phyloP scores from a whole-genome alignment of 352 stramenopile genomes.

The Globisporangium middletonii region DNA sequence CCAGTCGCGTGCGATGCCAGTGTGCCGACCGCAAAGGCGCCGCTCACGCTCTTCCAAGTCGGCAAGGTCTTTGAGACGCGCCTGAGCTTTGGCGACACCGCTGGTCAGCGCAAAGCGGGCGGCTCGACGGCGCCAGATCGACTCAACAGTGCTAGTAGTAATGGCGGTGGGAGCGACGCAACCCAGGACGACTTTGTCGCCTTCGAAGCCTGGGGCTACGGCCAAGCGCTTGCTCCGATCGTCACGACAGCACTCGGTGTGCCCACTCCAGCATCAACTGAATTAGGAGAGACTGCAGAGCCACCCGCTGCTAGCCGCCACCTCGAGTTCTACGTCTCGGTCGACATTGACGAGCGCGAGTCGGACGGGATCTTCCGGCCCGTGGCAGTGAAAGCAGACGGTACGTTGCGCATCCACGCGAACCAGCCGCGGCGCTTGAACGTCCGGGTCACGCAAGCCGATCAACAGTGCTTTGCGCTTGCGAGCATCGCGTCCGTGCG shows the following conservation, averaged over 20 bases:
- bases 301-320: constrained; percentile 12
- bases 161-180: not conserved
- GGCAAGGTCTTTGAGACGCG: constrained; percentile 8
- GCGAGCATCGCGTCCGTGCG: constrained; percentile 31
- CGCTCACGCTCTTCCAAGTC: constrained; percentile 10
- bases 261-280: not conserved
- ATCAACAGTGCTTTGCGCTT: constrained; percentile 50
- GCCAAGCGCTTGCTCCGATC: constrained; percentile 17
- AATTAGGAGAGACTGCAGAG: not conserved
- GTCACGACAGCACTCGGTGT: too few species aligned
- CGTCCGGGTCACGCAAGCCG: constrained; percentile 62
- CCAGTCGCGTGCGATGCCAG: not conserved
- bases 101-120: not conserved
- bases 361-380: constrained; percentile 56
- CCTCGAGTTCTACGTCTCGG: constrained; percentile 62
- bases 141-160: constrained; percentile 7
- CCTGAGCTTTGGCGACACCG: not conserved
- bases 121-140: not conserved
- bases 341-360: constrained; percentile 70
- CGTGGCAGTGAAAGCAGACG: constrained; percentile 65
- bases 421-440: constrained; percentile 51
- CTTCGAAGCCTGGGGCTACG: constrained; percentile 51
- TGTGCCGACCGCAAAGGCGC: not conserved
- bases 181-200: constrained; percentile 30
- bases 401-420: constrained; percentile 49